Conservation (phyloP, 257 asterid species). For the Fraxinus anomala region DNA sequence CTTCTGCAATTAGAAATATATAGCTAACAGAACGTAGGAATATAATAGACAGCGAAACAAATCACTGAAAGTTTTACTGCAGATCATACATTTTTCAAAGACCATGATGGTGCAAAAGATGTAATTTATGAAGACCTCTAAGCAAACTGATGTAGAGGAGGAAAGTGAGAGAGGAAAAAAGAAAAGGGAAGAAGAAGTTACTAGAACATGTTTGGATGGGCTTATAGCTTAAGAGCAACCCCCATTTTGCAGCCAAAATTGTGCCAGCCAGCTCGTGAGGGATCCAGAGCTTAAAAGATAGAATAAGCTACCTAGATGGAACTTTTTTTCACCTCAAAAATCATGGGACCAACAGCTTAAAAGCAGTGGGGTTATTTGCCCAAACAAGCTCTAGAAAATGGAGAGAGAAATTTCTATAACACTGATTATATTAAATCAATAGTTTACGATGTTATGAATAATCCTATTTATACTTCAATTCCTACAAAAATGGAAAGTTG, state of each 20-base stretch:
- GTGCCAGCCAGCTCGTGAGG: no score
- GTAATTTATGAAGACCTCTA: not conserved
- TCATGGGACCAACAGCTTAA: no score
- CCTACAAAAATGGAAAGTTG: not conserved
- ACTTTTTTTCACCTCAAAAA: no score
- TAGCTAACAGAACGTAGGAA: not conserved
- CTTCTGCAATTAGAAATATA: not conserved
- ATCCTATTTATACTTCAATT: not conserved
- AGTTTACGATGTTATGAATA: not conserved
- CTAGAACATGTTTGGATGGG: not conserved
- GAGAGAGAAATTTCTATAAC: not conserved
- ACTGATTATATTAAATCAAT: not conserved
- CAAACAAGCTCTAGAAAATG: not conserved
- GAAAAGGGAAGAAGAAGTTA: not conserved
- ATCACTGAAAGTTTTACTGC: not conserved
- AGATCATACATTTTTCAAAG: not conserved
- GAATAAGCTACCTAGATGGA: no score
- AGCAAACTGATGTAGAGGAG: not conserved
- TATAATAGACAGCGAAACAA: not conserved
- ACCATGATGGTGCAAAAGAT: not conserved
- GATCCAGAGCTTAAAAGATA: no score
- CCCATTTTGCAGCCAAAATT: no score
- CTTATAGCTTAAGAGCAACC: no score
- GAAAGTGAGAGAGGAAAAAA: not conserved
- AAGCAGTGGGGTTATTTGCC: no score